Conservation (phyloP, 768 basidiomycete species). For the Russula dissimulans region DNA sequence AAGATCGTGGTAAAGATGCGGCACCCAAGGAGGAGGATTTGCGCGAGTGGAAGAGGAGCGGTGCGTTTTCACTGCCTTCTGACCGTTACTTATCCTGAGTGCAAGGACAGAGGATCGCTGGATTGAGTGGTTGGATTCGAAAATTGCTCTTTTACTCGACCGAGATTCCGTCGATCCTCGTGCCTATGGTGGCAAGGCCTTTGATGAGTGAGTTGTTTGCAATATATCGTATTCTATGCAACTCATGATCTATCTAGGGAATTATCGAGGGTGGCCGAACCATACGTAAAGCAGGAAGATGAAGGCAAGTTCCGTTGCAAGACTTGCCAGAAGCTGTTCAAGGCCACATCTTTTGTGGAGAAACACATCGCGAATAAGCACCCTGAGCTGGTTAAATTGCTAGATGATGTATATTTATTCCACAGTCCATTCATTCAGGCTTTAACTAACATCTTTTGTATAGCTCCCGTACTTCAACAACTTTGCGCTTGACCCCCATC, state of each 20-base stretch:
- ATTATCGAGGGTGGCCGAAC: slow-evolving; percentile 66
- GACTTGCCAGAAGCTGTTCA: slow-evolving; percentile 95
- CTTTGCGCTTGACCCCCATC: slow-evolving; percentile 93
- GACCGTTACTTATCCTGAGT: slow-evolving; percentile 11
- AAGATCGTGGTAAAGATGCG: slow-evolving; percentile 28
- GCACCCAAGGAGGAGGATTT: slow-evolving; percentile 29
- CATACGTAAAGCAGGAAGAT: slow-evolving; percentile 88
- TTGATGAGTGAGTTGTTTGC: slow-evolving; percentile 65
- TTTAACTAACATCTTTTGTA: slow-evolving; percentile 18
- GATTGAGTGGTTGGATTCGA: slow-evolving; percentile 83
- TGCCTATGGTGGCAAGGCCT: slow-evolving; percentile 82
- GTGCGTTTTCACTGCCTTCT: slow-evolving; percentile 32
- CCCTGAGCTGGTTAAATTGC: slow-evolving; percentile 67
- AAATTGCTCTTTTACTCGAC: slow-evolving; percentile 73
- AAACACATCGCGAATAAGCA: slow-evolving; percentile 98
- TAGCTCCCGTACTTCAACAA: slow-evolving; percentile 90
- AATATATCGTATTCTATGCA: not conserved
- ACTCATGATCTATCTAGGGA: slow-evolving; percentile 45
- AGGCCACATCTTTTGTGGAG: slow-evolving; percentile 92
- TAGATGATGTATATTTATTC: slow-evolving; percentile 67
- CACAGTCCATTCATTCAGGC: slow-evolving; percentile 1
- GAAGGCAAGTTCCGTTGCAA: slow-evolving; percentile 96
- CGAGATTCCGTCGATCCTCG: slow-evolving; percentile 73
- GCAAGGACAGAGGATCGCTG: slow-evolving; percentile 65
- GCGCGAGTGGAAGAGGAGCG: slow-evolving; percentile 55